Percentiles rank a stretch among this genome's conserved stretches.
Evolutionary conservation across 1,284 basidiomycete species (phyloP).

Genomic region (Ceratobasidium sp.): DNA sequence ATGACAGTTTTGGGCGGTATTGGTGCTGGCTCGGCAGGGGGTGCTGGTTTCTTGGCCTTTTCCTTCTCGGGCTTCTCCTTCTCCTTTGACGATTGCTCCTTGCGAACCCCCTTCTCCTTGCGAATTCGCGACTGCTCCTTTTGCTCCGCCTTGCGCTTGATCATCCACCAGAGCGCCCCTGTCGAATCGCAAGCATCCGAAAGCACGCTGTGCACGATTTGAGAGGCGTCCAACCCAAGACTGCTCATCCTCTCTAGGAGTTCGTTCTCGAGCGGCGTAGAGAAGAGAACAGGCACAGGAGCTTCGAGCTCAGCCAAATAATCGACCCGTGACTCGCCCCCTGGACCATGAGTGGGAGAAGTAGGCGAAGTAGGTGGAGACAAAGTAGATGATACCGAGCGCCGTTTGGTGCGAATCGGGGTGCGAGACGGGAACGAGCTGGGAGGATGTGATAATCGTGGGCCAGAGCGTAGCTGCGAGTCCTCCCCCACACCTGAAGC

Average conservation of each 20-base stretch:
- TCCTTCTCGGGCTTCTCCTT: slow-evolving; percentile 52
- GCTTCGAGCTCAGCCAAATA: slow-evolving; percentile 79
- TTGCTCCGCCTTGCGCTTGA: slow-evolving; percentile 83
- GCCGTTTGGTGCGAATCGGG: slow-evolving; percentile 92
- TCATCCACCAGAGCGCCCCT: slow-evolving; percentile 97
- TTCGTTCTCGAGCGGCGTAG: slow-evolving; percentile 83
- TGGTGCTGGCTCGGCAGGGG: neutral
- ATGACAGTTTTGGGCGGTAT: slow-evolving; percentile 3
- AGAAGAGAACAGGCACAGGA: slow-evolving; percentile 84
- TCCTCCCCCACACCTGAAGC: slow-evolving; percentile 20
- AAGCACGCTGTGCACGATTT: slow-evolving; percentile 92
- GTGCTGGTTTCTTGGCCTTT: slow-evolving; percentile 52
- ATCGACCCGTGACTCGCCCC: slow-evolving; percentile 57
- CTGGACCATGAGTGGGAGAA: slow-evolving; percentile 44
- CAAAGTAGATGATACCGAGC: slow-evolving; percentile 86
- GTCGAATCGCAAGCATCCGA: slow-evolving; percentile 93
- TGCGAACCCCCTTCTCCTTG: slow-evolving; percentile 56
- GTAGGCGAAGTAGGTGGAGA: slow-evolving; percentile 57
- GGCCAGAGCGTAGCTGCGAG: slow-evolving; percentile 29
- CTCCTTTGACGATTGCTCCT: slow-evolving; percentile 40
- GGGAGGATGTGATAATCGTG: slow-evolving; percentile 40
- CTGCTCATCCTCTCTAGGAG: slow-evolving; percentile 80
- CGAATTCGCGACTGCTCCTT: slow-evolving; percentile 65
- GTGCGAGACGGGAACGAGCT: slow-evolving; percentile 76
- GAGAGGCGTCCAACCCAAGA: slow-evolving; percentile 92